phyloP scores from a whole-genome alignment of 331 rosid species.

The Cydonia oblonga region DNA sequence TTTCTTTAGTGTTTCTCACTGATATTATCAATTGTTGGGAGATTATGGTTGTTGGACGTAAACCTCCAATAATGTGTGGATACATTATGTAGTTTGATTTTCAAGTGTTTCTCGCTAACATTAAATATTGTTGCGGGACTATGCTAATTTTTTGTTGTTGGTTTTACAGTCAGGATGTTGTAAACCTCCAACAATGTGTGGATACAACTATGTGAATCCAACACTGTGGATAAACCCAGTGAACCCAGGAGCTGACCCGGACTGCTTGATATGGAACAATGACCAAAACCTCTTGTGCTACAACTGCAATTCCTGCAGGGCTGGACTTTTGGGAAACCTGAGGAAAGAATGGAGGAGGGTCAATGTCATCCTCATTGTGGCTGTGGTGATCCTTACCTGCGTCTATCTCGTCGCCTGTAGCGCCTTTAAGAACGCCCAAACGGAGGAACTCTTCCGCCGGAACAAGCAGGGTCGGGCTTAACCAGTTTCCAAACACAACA shows the following conservation, averaged over 20 bases:
- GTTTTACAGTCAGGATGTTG: constrained; percentile 82
- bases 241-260: constrained; percentile 55
- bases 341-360: constrained; percentile 81
- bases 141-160: background rate
- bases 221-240: constrained; percentile 67
- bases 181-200: constrained; percentile 74
- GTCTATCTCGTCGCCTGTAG: constrained; percentile 81
- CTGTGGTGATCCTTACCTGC: constrained; percentile 63
- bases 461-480: constrained; percentile 79
- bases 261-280: constrained; percentile 78
- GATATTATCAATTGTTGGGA: no score
- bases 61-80: background rate
- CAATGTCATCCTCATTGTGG: constrained; percentile 62
- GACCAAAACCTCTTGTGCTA: constrained; percentile 76
- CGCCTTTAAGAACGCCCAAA: constrained; percentile 87
- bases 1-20: background rate
- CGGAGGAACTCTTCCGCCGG: constrained; percentile 66
- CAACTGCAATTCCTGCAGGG: constrained; percentile 81
- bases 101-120: background rate
- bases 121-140: background rate
- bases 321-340: constrained; percentile 80
- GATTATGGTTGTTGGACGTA: background rate
- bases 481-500: background rate
- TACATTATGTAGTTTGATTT: background rate
- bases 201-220: constrained; percentile 65